phyloP scores from a whole-genome alignment of 495 filamentous ascomycete species.

The Tetracladium setigerum region DNA sequence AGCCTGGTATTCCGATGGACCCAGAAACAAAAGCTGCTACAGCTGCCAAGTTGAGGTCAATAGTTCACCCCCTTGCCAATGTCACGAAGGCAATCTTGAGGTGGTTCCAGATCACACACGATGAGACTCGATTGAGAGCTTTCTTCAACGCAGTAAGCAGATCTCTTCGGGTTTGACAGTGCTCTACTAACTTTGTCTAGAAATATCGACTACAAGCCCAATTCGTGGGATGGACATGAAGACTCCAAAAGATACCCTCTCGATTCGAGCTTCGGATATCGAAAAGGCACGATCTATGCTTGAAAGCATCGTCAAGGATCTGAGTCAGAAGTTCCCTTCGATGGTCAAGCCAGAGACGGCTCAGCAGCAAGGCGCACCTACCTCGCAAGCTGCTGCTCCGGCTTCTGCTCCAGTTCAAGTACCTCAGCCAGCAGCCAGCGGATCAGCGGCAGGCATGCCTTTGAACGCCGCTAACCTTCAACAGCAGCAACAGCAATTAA shows the following conservation, averaged over 20 bases:
- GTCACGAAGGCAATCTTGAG: constrained; percentile 27
- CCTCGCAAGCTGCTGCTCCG: constrained; percentile 1
- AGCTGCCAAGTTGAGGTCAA: constrained; percentile 24
- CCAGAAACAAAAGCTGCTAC: constrained; percentile 28
- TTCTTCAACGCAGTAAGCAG: constrained; percentile 40
- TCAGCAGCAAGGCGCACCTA: constrained; percentile 5
- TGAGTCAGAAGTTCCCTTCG: constrained; percentile 13
- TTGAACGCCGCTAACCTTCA: constrained; percentile 63
- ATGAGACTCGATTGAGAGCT: constrained; percentile 34
- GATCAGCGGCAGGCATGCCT: constrained; percentile 31
- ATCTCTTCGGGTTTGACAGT: not conserved
- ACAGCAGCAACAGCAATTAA: constrained; percentile 50
- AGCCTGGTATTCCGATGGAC: constrained; percentile 32
- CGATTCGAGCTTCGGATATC: constrained; percentile 49
- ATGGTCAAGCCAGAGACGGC: constrained; percentile 15
- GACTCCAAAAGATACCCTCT: constrained; percentile 45
- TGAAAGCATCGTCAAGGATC: constrained; percentile 24
- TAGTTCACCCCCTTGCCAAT: constrained; percentile 25
- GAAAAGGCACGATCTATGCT: constrained; percentile 39
- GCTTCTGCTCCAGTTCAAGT: constrained; percentile 2
- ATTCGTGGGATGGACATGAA: constrained; percentile 44
- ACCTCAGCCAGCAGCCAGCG: constrained; percentile 19
- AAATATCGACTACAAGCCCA: constrained; percentile 50
- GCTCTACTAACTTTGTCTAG: constrained; percentile 21
- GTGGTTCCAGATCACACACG: constrained; percentile 35